A percentile compares a stretch with the other conserved stretches of the same genome.
Conservation (phyloP, 495 filamentous ascomycete genomes). For the Penicillium coprophilum region DNA sequence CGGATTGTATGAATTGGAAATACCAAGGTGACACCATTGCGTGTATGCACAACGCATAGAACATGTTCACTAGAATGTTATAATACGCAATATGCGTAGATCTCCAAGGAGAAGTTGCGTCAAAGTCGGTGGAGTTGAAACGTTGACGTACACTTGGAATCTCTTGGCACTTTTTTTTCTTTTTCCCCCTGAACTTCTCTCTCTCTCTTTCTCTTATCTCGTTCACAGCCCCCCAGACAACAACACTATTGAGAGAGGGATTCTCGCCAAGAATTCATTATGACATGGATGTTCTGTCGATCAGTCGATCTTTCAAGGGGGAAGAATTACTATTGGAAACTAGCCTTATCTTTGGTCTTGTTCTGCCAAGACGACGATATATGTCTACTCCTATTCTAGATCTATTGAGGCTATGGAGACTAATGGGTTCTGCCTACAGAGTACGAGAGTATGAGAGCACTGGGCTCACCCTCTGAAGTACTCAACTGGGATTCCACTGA, state of each 20-base stretch:
- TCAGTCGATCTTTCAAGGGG: slow-evolving; percentile 8
- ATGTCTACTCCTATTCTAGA: no score
- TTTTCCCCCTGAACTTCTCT: slow-evolving; percentile 13
- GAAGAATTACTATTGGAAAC: slow-evolving; percentile 13
- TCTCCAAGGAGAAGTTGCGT: background rate
- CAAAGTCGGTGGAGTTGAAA: background rate
- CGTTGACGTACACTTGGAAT: background rate
- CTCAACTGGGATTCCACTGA: background rate
- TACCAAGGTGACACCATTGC: slow-evolving; percentile 8
- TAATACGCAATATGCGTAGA: background rate
- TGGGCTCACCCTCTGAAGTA: no score
- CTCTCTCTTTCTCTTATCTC: slow-evolving; percentile 13
- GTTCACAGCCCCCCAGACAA: slow-evolving; percentile 25
- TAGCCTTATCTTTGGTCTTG: slow-evolving; percentile 1
- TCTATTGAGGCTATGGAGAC: background rate
- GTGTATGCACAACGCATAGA: slow-evolving; percentile 5
- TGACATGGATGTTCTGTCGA: slow-evolving; percentile 14
- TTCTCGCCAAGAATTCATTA: slow-evolving; percentile 17
- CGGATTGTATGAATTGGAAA: background rate
- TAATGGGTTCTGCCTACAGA: background rate
- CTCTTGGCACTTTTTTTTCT: slow-evolving; percentile 6
- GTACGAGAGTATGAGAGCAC: no score
- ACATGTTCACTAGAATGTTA: background rate
- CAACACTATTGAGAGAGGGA: slow-evolving; percentile 18
- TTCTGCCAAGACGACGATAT: slow-evolving; percentile 12